Conservation (phyloP, 805 yeast species). For the Candida tammaniensis region DNA sequence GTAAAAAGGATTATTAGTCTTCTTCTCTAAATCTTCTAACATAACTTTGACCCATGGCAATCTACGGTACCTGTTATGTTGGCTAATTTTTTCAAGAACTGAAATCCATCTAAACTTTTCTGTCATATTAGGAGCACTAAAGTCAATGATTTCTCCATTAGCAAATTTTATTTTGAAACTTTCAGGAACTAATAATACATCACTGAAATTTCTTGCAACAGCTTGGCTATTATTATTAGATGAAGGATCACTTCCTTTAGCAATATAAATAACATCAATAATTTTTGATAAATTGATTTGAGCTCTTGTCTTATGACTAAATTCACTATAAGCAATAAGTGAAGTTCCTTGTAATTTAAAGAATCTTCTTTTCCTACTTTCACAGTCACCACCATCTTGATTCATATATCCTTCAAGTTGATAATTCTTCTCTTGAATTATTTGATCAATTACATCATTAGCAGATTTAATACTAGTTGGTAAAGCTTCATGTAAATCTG, state of each 20-base stretch:
- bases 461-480: conserved; percentile 66
- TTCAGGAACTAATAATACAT: conserved; percentile 63
- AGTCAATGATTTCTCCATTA: conserved; percentile 78
- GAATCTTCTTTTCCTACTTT: conserved; percentile 67
- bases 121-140: conserved; percentile 72
- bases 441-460: conserved; percentile 31
- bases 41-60: conserved; percentile 58
- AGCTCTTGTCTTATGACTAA: conserved; percentile 65
- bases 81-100: conserved; percentile 54
- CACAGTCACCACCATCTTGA: conserved; percentile 92
- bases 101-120: conserved; percentile 68
- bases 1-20: conserved; percentile 9
- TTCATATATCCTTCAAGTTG: conserved; percentile 66
- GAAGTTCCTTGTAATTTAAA: conserved; percentile 71
- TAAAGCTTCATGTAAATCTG: conserved; percentile 55
- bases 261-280: conserved; percentile 46
- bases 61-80: conserved; percentile 54
- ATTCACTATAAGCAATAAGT: conserved; percentile 74
- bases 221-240: conserved; percentile 16
- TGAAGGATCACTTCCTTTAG: conserved; percentile 29
- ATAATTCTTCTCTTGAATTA: conserved; percentile 23
- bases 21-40: conserved; percentile 20
- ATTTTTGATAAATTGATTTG: conserved; percentile 74
- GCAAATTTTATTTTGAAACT: conserved; percentile 73
- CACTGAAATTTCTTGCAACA: conserved; percentile 63